Percentiles rank a stretch among this genome's conserved stretches.
Evolutionary conservation across 345 rosid genomes (phyloP).

Genomic region (Noccaea caerulescens): DNA sequence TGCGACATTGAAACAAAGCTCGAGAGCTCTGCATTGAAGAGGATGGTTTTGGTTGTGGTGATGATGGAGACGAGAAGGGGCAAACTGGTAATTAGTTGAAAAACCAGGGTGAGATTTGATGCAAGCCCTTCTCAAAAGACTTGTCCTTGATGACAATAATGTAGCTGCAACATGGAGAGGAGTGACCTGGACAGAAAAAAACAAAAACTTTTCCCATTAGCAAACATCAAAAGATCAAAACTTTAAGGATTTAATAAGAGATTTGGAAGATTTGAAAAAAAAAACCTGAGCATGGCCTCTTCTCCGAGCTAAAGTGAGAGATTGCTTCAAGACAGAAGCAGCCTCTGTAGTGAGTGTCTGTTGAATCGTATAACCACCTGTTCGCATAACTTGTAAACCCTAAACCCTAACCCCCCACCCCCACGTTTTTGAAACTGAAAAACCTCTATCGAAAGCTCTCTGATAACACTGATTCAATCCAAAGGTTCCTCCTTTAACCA

Average conservation of each 20-base stretch:
- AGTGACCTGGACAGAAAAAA: constrained; percentile 51
- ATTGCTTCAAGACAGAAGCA: constrained; percentile 96
- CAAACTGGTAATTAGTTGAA: constrained; percentile 45
- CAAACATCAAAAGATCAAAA: constrained; percentile 20
- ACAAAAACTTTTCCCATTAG: constrained; percentile 15
- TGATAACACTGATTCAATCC: constrained; percentile 15
- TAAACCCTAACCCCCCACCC: constrained; percentile 62
- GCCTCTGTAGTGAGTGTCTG: constrained; percentile 98
- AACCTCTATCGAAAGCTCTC: constrained; percentile 30
- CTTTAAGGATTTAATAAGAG: background rate
- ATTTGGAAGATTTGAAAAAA: background rate
- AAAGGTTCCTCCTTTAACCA: constrained; percentile 29
- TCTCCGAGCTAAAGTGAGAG: constrained; percentile 86
- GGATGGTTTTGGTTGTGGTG: constrained; percentile 54
- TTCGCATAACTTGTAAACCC: constrained; percentile 88
- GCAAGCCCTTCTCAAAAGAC: constrained; percentile 69
- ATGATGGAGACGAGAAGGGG: constrained; percentile 46
- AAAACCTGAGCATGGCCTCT: constrained; percentile 91
- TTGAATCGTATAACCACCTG: constrained; percentile 90
- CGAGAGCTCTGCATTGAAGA: constrained; percentile 74
- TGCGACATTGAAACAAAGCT: constrained; percentile 87
- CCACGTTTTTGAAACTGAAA: constrained; percentile 31
- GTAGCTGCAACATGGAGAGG: constrained; percentile 90
- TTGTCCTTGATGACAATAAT: constrained; percentile 58
- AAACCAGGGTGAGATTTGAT: constrained; percentile 64